Percentiles rank a stretch among this genome's conserved stretches.
phyloP scores from a whole-genome alignment of 1,139 yeast genomes.

The Debaryomycetaceae sp. region DNA sequence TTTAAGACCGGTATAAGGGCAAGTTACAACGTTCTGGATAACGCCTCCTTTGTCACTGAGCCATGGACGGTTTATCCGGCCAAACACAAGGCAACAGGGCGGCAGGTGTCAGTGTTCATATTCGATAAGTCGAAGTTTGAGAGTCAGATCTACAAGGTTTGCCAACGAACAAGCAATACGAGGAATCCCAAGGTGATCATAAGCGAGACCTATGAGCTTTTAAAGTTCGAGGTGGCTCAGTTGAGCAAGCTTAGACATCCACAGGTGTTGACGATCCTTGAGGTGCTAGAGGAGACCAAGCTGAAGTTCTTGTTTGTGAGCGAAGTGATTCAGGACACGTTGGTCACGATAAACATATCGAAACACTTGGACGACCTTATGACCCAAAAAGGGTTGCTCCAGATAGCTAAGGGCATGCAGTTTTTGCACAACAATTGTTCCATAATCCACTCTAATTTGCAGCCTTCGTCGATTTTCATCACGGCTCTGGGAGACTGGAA shows the following conservation, averaged over 20 bases:
- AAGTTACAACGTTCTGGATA: slow-evolving; percentile 66
- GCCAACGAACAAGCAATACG: slow-evolving; percentile 39
- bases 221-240: slow-evolving; percentile 55
- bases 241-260: slow-evolving; percentile 87
- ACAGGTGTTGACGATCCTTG: slow-evolving; percentile 73
- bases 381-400: slow-evolving; percentile 82
- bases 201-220: slow-evolving; percentile 38
- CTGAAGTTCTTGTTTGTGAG: slow-evolving; percentile 79
- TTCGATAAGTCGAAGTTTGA: slow-evolving; percentile 83
- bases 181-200: slow-evolving; percentile 38
- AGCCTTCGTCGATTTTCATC: slow-evolving; percentile 73
- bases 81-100: slow-evolving; percentile 57
- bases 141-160: slow-evolving; percentile 47
- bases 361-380: slow-evolving; percentile 59
- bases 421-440: slow-evolving; percentile 78
- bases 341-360: slow-evolving; percentile 44
- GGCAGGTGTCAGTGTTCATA: slow-evolving; percentile 74
- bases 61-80: slow-evolving; percentile 90
- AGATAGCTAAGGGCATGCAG: slow-evolving; percentile 71
- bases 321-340: slow-evolving; percentile 64
- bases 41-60: slow-evolving; percentile 71
- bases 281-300: slow-evolving; percentile 85
- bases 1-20: slow-evolving; percentile 70
- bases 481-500: slow-evolving; percentile 95
- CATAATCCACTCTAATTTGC: slow-evolving; percentile 72